Percentiles rank a stretch among this genome's conserved stretches.
Conservation (phyloP, 345 rosid species). For the Durio zibethinus region DNA sequence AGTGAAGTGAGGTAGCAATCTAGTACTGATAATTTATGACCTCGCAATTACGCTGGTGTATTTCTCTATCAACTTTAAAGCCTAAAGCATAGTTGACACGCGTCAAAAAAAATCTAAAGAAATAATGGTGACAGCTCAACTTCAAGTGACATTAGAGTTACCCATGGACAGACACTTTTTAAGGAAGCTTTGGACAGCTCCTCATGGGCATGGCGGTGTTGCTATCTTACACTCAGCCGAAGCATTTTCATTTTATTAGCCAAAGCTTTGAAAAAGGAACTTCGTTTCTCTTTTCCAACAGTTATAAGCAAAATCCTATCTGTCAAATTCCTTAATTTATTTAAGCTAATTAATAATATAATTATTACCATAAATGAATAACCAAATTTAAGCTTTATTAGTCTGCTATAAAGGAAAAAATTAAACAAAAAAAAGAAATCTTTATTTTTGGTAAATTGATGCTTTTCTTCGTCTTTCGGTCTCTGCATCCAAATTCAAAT, state of each 20-base stretch:
- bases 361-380: not conserved
- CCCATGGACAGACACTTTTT: not conserved
- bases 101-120: not conserved
- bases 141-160: not conserved
- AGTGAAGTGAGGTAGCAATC: too few species aligned
- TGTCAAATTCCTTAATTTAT: not conserved
- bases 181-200: constrained; percentile 11
- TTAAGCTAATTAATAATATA: not conserved
- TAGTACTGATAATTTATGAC: too few species aligned
- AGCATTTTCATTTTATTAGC: not conserved
- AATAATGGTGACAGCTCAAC: constrained; percentile 12
- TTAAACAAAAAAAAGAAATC: not conserved
- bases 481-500: not conserved
- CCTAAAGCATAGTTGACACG: not conserved
- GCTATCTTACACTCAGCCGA: too few species aligned
- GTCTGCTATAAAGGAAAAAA: not conserved
- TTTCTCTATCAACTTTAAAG: too few species aligned
- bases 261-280: not conserved
- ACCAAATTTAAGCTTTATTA: not conserved
- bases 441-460: not conserved
- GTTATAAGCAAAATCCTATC: not conserved
- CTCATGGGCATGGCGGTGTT: constrained; percentile 1
- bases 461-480: constrained; percentile 5
- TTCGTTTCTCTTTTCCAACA: not conserved
- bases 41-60: too few species aligned